phyloP scores from a whole-genome alignment of 306 rosid genomes.

The Abrus pulchellus region DNA sequence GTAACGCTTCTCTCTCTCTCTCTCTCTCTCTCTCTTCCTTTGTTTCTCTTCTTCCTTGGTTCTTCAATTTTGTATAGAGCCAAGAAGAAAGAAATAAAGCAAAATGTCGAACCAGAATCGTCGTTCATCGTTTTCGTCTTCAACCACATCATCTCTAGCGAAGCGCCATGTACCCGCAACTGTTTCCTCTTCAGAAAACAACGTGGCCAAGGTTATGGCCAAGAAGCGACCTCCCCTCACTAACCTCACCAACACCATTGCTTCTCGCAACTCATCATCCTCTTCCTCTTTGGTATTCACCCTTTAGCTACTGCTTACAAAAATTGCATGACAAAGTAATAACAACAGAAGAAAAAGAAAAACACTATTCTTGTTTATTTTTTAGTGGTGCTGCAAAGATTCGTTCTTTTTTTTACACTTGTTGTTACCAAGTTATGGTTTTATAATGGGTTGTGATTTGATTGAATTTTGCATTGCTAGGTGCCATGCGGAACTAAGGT shows the following conservation, averaged over 20 bases:
- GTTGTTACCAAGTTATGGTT: too few relatives aligned
- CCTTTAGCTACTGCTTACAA: not conserved
- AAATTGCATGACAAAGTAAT: not conserved
- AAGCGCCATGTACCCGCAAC: conserved; percentile 75
- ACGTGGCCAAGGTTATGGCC: conserved; percentile 48
- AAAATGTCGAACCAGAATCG: conserved; percentile 77
- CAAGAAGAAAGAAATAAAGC: not conserved
- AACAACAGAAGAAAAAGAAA: too few relatives aligned
- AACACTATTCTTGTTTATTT: too few relatives aligned
- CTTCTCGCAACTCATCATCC: conserved; percentile 50
- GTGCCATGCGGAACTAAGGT: conserved; percentile 67
- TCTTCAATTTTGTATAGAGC: conserved; percentile 30
- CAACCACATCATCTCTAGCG: conserved; percentile 81
- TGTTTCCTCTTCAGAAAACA: conserved; percentile 60
- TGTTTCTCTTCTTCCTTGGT: conserved; percentile 31
- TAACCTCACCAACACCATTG: conserved; percentile 73
- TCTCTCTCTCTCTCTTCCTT: not conserved
- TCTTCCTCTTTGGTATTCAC: conserved; percentile 61
- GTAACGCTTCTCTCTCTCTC: conserved; percentile 22
- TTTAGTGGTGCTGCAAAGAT: too few relatives aligned
- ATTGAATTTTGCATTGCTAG: conserved; percentile 52
- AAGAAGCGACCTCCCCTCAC: conserved; percentile 91
- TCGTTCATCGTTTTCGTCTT: conserved; percentile 78
- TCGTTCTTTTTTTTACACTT: not conserved
- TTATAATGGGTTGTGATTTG: too few relatives aligned